phyloP scores from a whole-genome alignment of 2,329 filamentous ascomycete species.

The Neofusicoccum sp. region DNA sequence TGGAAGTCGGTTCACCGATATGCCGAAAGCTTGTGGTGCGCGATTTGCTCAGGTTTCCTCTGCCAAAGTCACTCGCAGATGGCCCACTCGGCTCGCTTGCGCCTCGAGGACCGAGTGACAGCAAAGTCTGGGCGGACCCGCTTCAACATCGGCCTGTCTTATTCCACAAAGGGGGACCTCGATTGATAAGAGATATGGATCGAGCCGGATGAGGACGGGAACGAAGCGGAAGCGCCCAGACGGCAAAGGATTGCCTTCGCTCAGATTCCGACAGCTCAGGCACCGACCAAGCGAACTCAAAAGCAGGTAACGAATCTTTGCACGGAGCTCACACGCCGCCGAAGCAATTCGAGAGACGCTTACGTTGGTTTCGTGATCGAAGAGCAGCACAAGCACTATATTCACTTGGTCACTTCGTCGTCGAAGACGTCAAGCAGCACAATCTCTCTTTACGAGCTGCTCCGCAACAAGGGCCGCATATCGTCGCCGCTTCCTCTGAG shows the following conservation, averaged over 20 bases:
- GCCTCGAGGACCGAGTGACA: background rate
- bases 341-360: background rate
- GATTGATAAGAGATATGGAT: background rate
- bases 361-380: background rate
- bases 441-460: slow-evolving; percentile 8
- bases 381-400: background rate
- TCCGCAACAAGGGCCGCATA: background rate
- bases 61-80: background rate
- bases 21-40: slow-evolving; percentile 3
- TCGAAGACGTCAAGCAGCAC: background rate
- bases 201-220: background rate
- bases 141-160: background rate
- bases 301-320: background rate
- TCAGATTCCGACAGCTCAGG: background rate
- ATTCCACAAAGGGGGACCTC: background rate
- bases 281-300: background rate
- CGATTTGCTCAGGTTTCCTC: slow-evolving; percentile 7
- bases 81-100: background rate
- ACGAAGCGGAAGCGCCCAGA: background rate
- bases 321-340: background rate
- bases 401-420: background rate
- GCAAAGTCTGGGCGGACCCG: background rate
- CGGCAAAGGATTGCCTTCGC: background rate
- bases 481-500: background rate
- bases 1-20: background rate